Evolutionary conservation across 2,329 filamentous ascomycete species (phyloP).

Genomic region (Aspergillus sp.): DNA sequence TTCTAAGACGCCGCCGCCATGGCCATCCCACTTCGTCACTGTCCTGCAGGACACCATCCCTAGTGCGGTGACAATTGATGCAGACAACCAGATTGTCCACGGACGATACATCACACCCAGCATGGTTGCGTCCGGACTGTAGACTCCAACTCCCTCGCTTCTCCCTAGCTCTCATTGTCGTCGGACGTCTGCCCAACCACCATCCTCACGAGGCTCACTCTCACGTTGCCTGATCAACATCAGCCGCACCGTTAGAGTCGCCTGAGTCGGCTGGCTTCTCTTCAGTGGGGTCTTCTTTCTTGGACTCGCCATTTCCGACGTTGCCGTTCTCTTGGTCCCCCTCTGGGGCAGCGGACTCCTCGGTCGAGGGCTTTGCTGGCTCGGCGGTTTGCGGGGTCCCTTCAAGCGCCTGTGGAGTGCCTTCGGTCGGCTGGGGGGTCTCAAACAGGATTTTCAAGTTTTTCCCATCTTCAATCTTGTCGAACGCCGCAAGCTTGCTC

Average conservation of each 20-base stretch:
- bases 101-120: conserved; percentile 5
- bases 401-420: conserved; percentile 15
- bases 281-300: conserved; percentile 1
- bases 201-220: background rate
- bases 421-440: conserved; percentile 17
- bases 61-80: conserved; percentile 11
- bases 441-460: conserved; percentile 57
- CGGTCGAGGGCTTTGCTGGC: conserved; percentile 13
- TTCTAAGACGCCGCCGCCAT: background rate
- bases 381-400: conserved; percentile 22
- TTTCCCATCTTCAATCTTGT: conserved; percentile 81
- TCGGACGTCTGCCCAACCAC: background rate
- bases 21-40: conserved; percentile 1
- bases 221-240: conserved; percentile 15
- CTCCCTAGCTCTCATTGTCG: conserved; percentile 7
- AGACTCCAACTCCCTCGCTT: background rate
- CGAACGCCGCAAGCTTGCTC: conserved; percentile 72
- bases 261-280: conserved; percentile 5
- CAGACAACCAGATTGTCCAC: conserved; percentile 6
- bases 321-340: too few species aligned
- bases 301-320: too few species aligned
- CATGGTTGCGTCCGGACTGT: background rate
- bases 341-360: too few species aligned
- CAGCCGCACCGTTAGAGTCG: conserved; percentile 10
- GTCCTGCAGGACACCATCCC: conserved; percentile 4